phyloP scores from a whole-genome alignment of 2,329 filamentous ascomycete genomes.

The Pseudocercospora cruenta region DNA sequence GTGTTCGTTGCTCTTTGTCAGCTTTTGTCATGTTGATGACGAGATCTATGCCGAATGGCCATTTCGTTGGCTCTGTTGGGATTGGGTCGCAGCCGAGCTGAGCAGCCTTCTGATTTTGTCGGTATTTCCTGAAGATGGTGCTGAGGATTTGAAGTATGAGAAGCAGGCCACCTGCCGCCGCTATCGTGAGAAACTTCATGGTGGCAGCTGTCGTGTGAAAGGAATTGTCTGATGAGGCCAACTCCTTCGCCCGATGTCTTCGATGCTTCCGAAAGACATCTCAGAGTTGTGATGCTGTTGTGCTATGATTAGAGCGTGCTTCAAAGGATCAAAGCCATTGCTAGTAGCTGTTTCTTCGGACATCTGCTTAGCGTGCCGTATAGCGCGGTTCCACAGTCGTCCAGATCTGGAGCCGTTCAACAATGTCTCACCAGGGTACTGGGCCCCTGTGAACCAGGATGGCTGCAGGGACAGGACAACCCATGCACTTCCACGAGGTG shows the following conservation, averaged over 20 bases:
- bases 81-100: constrained; percentile 3
- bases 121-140: neutral
- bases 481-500: neutral
- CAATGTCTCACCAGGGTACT: neutral
- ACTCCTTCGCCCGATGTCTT: neutral
- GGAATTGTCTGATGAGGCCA: too few species aligned
- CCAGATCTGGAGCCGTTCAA: neutral
- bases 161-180: neutral
- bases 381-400: neutral
- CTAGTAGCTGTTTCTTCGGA: neutral
- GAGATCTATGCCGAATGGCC: constrained; percentile 13
- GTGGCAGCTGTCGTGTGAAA: neutral
- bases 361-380: neutral
- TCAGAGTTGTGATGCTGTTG: neutral
- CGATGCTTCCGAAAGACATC: neutral
- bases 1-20: constrained; percentile 6
- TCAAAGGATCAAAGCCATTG: neutral
- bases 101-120: neutral
- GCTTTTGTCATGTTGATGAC: constrained; percentile 9
- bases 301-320: neutral
- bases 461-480: neutral
- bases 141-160: neutral
- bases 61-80: constrained; percentile 9
- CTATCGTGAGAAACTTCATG: neutral
- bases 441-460: neutral